Evolutionary conservation across 2,329 filamentous ascomycete species (phyloP), one percentile per base, ranked within the genome.

Genomic region (Curvularia sp.): DNA sequence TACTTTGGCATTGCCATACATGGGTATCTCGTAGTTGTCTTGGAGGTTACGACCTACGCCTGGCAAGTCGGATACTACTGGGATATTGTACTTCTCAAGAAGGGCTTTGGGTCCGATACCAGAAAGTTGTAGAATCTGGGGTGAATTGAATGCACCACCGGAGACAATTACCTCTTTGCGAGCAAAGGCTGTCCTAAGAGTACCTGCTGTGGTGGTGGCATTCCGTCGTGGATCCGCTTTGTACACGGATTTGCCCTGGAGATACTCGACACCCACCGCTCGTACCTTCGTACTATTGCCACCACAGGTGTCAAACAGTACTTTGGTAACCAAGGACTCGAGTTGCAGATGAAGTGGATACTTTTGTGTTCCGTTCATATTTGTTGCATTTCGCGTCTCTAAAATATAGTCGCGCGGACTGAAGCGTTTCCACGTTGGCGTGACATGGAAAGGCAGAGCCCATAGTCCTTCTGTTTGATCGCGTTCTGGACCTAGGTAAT

Each of bases 51-150:
- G 49, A 9, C 68, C 68, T 5, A 67, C 67, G 5, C 59, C 65
- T 9, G 65, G 67, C 1, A 85, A 82, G 61, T 88, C 79, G 3
- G 81, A 76, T 15, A 87, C 61, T 0, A 84, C 74, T 2, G 79
- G 65, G 60, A 89, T 88, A 13, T 78, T 75, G 67, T 84, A 80
- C 47, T 79, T 77, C 8, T 80, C 57, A 7, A 90, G 81, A 58
- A 86, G 80, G 0, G 75, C 66, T 9, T 74, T 68, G 0, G 85
- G 85, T 0, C 87, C 87, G 38, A 89, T 81, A 9, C 87, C 87
- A 55, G 81, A 85, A 0, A 89, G 81, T 74, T 87, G 84, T 4
- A 89, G 82, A 3, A 89, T 71, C 72, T 89, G 86, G 1, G 86
- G 86, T 1, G 83, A 82, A 72, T 88, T 85, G 72, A 84, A 88